Evolutionary conservation across 2,329 filamentous ascomycete species (phyloP), one percentile per base, ranked within the genome.

Genomic region (Blastomyces silverae): DNA sequence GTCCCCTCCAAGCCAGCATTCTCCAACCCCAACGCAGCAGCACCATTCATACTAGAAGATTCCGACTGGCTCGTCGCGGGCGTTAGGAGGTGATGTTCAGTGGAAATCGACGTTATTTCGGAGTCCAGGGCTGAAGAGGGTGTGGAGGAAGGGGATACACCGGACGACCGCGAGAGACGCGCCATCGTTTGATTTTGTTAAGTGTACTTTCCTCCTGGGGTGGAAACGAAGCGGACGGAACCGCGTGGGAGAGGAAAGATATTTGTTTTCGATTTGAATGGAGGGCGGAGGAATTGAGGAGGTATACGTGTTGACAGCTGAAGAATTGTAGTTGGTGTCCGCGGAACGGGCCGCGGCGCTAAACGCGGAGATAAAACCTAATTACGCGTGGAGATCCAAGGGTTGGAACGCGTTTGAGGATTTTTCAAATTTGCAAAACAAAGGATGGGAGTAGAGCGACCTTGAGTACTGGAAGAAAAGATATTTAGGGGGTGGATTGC

Each of bases 1-100:
- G 17, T 20, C 31, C 61, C 15, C 69, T 65, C 37, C 71, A 74
- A 65, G 77, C 75, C 57, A 77, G 74, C 37, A 67, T 68, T 15
- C 28, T 61, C 59, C 44, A 22, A 11, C 3, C 25, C 48, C 34
- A 42, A 28, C n/a, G 70, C 72, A 68, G 73, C 72, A 69, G 75
- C 73, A 65, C 76, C 74, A 69, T 74, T 74, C 67, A 75, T 76
- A 69, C 76, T 79, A 5, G 77, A 77, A 1, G 76, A 77, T 64
- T 79, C 77, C n/a, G 77, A 79, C 63, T 74, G 57, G 76, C 77
- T 79, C 52, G 77, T 77, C 64, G 78, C 77, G 63, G 77, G 77
- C 2, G 77, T 79, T 22, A 79, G 71, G n/a, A 78, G 72, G 66
- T 78, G 75, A 69, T 75, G 75, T 22, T 75, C 71, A 22, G 75